Percentiles rank a stretch among this genome's conserved stretches.
phyloP scores from a whole-genome alignment of 2,329 filamentous ascomycete genomes.

The Rhynchosporium secalis region DNA sequence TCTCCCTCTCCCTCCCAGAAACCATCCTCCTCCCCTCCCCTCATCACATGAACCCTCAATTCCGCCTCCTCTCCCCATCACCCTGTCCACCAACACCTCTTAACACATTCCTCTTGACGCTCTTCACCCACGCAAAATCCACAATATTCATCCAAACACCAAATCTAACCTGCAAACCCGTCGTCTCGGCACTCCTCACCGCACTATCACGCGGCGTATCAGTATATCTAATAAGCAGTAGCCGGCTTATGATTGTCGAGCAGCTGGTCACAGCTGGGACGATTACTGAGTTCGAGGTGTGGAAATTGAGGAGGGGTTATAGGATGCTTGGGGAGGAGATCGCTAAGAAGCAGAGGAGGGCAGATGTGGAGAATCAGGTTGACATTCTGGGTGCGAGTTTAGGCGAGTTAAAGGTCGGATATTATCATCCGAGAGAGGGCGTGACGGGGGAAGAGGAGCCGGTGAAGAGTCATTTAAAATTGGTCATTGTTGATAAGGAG shows the following conservation, averaged over 20 bases:
- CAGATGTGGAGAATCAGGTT: constrained; percentile 20
- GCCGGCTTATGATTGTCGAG: constrained; percentile 73
- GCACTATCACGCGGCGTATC: constrained; percentile 67
- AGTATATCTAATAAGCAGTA: constrained; percentile 66
- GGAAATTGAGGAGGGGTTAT: constrained; percentile 58
- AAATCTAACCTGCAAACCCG: constrained; percentile 69
- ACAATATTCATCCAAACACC: constrained; percentile 74
- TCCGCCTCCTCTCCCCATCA: constrained; percentile 17
- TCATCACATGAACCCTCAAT: constrained; percentile 45
- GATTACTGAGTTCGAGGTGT: constrained; percentile 66
- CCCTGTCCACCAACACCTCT: constrained; percentile 46
- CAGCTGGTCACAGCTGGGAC: constrained; percentile 79
- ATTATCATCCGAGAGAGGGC: constrained; percentile 38
- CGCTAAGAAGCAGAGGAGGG: constrained; percentile 25
- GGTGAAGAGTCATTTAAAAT: constrained; percentile 74
- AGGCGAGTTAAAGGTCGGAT: constrained; percentile 32
- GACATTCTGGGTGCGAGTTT: constrained; percentile 23
- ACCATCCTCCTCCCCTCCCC: constrained; percentile 73
- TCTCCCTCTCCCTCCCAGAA: constrained; percentile 40
- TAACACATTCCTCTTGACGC: constrained; percentile 62
- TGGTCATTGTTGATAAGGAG: constrained; percentile 69
- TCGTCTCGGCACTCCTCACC: constrained; percentile 59
- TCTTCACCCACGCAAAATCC: constrained; percentile 65
- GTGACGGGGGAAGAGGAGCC: constrained; percentile 50
- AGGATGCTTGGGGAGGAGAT: constrained; percentile 35